phyloP scores from a whole-genome alignment of 306 rosid species.

The Gleditsia sinensis region DNA sequence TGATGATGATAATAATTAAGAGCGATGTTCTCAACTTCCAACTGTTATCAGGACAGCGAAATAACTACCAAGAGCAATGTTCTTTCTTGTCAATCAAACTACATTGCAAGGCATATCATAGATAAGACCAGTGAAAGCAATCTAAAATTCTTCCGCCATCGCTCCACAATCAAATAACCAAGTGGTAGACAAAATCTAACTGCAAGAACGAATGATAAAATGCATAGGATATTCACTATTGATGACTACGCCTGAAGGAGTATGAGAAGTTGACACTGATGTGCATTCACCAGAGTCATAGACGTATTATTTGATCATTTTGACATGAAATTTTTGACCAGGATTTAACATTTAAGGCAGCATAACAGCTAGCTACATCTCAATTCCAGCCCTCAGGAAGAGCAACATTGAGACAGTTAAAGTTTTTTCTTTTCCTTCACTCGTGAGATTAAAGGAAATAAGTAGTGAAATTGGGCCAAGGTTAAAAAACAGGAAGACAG shows the following conservation, averaged over 20 bases:
- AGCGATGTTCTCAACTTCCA: no score
- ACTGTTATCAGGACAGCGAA: no score
- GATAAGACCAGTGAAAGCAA: not conserved
- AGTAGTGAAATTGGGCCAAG: conserved; percentile 22
- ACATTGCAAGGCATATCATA: not conserved
- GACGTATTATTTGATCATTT: conserved; percentile 6
- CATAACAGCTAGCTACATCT: not conserved
- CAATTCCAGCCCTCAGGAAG: conserved; percentile 15
- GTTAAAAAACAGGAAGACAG: not conserved
- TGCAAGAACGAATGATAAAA: not conserved
- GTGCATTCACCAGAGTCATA: conserved; percentile 11
- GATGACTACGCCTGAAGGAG: not conserved
- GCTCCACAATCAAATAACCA: not conserved
- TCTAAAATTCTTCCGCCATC: not conserved
- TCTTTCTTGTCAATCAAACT: no score
- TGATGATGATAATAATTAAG: no score
- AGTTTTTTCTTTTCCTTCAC: no score
- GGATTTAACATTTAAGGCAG: conserved; percentile 22
- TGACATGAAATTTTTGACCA: conserved; percentile 22
- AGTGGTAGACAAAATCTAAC: not conserved
- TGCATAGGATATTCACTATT: not conserved
- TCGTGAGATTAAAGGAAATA: not conserved
- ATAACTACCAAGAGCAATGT: no score
- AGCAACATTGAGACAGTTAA: no score
- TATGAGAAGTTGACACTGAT: not conserved